Base-by-base conservation (phyloP, 2,329 filamentous ascomycete genomes). In the Sporothrix humicola region DNA sequence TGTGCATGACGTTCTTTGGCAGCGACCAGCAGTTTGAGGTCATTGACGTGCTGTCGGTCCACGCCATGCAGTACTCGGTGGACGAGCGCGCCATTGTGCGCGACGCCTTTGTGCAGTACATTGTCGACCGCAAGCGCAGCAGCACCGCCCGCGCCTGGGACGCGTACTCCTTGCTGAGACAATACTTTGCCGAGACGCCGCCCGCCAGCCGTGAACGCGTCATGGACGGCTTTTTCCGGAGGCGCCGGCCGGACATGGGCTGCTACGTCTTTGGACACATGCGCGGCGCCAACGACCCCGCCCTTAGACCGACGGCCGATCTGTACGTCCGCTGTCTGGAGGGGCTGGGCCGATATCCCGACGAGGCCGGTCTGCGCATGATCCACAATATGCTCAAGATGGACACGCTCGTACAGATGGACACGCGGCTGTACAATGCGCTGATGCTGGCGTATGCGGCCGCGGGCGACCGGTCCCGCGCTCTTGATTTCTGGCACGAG, bases 311-410 rank as follows among this genome's bases (percentile, higher is more conserved):
- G 0, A 91, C 86, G 2, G 82, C 88, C 10, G 90, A 93, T 61
- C 92, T 92, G 5, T 99, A 99, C 79, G 87, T 93, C 3, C 83
- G 87, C 48, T 95, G 91, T 75, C 91, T 98, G 73, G 88, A 93
- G 74, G 93, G 94, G 2, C 88, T 97, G 31, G 91, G 91, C 3
- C 81, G 82, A n/a, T 46, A 20, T 10, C 76, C 76, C 3, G 73
- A 75, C 74, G 58, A 61, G 1, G 90, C 93, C 73, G 90, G 90
- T 58, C 83, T 98, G 23, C 89, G 90, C 74, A 89, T 92, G 75
- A 88, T 97, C 1, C 92, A 97, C 83, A 97, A 98, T 80, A 95
- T 97, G 89, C 86, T 98, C 77, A 98, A 97, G 83, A 91, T 98
- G 81, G 96, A 99, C 81, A 87, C 91, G n/a, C 88, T 89, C 58